Base-by-base conservation (phyloP, 2,329 filamentous ascomycete species). In the Nothophoma quercina region DNA sequence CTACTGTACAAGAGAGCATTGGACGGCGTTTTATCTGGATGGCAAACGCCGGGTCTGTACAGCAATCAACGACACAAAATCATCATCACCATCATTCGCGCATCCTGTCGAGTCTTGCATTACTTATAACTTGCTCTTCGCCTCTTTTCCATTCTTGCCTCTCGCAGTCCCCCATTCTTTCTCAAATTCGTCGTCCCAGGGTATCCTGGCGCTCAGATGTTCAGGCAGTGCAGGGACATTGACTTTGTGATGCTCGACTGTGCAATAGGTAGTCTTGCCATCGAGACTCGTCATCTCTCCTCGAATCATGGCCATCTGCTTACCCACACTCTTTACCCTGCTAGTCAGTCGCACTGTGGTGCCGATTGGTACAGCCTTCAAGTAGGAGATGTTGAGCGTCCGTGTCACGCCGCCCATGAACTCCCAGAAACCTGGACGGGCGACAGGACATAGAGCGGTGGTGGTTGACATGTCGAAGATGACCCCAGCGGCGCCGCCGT, bases 201-300 rank as follows among this genome's bases (percentile, higher is more conserved):
- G 63, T 15, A 79, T 62, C 42, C 63, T 71, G 13, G 70, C 68
- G n/a, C 62, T 58, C 46, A 75, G 48, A 60, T 81, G 77, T 36
- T 77, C 71, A 16, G 69, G 54, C 34, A 62, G 63, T 19, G 77
- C 76, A 9, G 78, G 75, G 5, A 77, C 67, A 42, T 76, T 74
- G 9, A 82, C 79, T 56, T 83, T 83, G 63, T 83, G 81, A 55
- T 83, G 80, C 62, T 83, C 81, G 28, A 73, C 79, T 1, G 79
- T 81, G 44, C 77, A 79, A 58, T 79, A 83, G 5, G 77, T 72
- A 0, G 67, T 74, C 56, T 76, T 78, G 0, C 79, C 78, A 60
- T 83, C 80, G 13, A 76, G 62, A 43, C 75, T 80, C 5, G 73
- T 78, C 77, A 84, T 83, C 32, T 72, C 72, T 3, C 78, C 80